Base-by-base conservation (phyloP, 495 filamentous ascomycete genomes). In the Penicillium cataractarum region DNA sequence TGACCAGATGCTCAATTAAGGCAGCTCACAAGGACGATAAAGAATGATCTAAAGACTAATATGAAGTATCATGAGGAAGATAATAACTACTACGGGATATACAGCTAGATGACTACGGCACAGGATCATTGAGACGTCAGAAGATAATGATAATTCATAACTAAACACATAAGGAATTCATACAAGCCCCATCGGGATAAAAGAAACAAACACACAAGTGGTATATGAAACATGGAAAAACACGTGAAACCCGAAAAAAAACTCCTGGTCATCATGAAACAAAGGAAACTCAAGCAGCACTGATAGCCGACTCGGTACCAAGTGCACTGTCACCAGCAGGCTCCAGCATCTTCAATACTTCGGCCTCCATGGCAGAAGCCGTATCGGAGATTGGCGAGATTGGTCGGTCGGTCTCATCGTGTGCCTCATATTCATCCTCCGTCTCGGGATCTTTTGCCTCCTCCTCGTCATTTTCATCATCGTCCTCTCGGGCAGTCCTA, bases 291-390 rank as follows among this genome's bases (percentile, higher is more conserved):
- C 62, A 71, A 54, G 46, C 65, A 32, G 72, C 65, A 37, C 51
- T 35, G 42, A 78, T 76, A 60, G 71, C 67, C 62, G 79, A 66
- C 55, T 82, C 81, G 6, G 78, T 72, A 6, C 78, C 81, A 22
- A 83, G 65, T 21, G 76, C 80, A 63, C 76, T 80, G 59, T 82
- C 81, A 60, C 65, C 73, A n/a, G 76, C 67, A 12, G 75, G 71
- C 19, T 73, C 76, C n/a, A 74, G 56, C 26, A 72, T n/a, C 48
- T 69, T 70, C 10, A 64, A 29, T 44, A 55, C 71, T 69, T 68
- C 71, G n/a, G 65, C 71, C 33, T 74, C 68, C 31, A 69, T 68
- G 10, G 67, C 69, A n/a, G 61, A 68, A 27, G 76, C 70, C 55
- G 72, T 76, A 27, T 73, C 74, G 8, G 68, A 60, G 9, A 67